A percentile compares a stretch with the other conserved stretches of the same genome.
Evolutionary conservation across 805 yeast species (phyloP).

Genomic region (Yarrowia bubula): DNA sequence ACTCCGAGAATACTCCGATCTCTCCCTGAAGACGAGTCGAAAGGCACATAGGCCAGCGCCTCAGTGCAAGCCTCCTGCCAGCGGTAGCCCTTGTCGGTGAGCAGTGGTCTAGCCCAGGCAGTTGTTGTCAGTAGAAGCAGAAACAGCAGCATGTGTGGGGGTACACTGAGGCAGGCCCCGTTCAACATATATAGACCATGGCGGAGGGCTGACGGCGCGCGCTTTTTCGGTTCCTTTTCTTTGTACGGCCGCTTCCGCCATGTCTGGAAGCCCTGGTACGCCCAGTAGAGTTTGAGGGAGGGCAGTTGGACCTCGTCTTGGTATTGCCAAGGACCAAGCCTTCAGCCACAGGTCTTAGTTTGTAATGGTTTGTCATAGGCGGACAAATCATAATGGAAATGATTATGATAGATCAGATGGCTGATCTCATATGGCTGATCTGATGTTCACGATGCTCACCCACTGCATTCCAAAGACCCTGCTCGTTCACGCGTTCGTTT

Average conservation of each 20-base stretch:
- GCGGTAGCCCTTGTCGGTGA: conserved; percentile 7
- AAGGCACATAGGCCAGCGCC: conserved; percentile 13
- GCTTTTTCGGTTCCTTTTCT: background rate
- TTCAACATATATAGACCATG: background rate
- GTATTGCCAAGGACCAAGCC: conserved; percentile 13
- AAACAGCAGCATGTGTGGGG: background rate
- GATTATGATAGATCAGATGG: no score
- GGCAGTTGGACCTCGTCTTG: conserved; percentile 1
- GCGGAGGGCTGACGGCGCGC: background rate
- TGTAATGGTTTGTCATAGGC: background rate
- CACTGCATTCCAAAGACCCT: background rate
- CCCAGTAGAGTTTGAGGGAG: background rate
- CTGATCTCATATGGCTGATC: no score
- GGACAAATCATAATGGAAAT: no score
- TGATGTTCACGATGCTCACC: background rate
- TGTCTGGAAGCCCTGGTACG: conserved; percentile 5
- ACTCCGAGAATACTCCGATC: background rate
- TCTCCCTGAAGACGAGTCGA: background rate
- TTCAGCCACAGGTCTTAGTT: background rate
- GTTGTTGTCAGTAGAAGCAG: background rate
- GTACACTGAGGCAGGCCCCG: background rate
- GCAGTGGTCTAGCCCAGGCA: conserved; percentile 1
- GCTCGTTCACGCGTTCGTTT: background rate
- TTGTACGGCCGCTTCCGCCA: background rate
- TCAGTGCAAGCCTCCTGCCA: conserved; percentile 22